These are phyloP conservation scores for Erodium trifolium DNA, from an alignment of 441 rosid genomes.

Conservation along the genomic window DNA sequence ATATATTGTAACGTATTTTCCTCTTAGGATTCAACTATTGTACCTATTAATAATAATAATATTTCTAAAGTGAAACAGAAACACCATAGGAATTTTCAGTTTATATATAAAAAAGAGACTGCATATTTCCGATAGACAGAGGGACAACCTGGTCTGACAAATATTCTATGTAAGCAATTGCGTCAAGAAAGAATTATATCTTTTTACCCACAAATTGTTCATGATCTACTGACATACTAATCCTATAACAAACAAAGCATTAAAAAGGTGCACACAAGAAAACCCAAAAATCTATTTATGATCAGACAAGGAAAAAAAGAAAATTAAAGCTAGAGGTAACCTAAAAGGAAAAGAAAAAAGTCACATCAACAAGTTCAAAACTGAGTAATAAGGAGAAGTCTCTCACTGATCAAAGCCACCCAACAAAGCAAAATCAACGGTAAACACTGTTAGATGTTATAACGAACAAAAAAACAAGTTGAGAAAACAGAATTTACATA, in stretches of 20 bases:
- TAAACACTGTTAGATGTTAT: not conserved
- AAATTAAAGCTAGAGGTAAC: not conserved
- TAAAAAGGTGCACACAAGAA: not conserved
- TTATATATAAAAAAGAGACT: not conserved
- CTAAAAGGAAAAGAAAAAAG: not conserved
- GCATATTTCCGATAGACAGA: not conserved
- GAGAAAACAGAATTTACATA: not conserved
- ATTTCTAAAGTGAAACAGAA: not conserved
- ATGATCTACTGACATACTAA: not conserved
- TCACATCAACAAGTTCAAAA: not conserved
- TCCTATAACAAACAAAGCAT: not conserved
- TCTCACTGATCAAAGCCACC: not conserved
- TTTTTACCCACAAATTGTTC: not conserved
- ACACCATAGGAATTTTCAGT: not conserved
- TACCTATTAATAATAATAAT: not conserved
- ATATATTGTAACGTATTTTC: too few relatives aligned
- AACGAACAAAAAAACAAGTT: not conserved
- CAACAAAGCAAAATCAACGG: not conserved
- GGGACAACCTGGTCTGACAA: not conserved
- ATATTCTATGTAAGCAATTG: not conserved
- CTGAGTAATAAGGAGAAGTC: not conserved
- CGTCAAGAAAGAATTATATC: not conserved
- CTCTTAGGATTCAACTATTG: too few relatives aligned
- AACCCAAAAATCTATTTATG: not conserved
- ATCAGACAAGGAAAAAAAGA: not conserved